Conservation (phyloP, 1,284 basidiomycete genomes). For the Ceratobasidium sp. region DNA sequence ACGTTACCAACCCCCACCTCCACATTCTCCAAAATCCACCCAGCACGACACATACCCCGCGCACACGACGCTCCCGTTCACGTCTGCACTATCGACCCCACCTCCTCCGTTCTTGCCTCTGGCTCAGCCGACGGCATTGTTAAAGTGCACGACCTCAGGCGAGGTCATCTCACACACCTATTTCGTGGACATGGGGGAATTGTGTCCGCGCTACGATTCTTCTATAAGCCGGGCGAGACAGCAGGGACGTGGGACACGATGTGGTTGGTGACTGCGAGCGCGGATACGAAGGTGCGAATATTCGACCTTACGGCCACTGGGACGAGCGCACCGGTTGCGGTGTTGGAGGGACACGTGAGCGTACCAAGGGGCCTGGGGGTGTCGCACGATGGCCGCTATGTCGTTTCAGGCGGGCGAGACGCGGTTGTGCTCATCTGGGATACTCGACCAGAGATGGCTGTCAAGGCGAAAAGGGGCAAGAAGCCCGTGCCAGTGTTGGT, state of each 20-base stretch:
- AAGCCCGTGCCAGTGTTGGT: constrained; percentile 67
- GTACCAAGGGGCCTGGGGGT: constrained; percentile 89
- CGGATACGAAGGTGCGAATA: constrained; percentile 88
- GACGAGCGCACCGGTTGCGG: constrained; percentile 70
- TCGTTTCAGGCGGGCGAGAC: constrained; percentile 90
- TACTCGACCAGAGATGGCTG: constrained; percentile 55
- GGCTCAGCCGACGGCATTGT: constrained; percentile 96
- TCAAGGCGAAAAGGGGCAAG: constrained; percentile 63
- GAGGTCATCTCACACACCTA: constrained; percentile 92
- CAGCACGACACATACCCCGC: constrained; percentile 75
- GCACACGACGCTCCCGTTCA: constrained; percentile 95
- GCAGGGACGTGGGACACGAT: constrained; percentile 48
- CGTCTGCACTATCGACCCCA: constrained; percentile 85
- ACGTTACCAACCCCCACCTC: constrained; percentile 50
- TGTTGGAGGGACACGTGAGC: constrained; percentile 91
- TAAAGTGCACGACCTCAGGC: constrained; percentile 93
- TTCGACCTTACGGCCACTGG: constrained; percentile 81
- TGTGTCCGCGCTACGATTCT: constrained; percentile 88
- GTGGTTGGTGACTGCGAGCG: constrained; percentile 82
- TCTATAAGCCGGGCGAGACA: constrained; percentile 61
- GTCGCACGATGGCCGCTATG: constrained; percentile 84
- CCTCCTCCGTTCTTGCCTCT: constrained; percentile 90
- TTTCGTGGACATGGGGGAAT: constrained; percentile 98
- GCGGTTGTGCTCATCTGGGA: constrained; percentile 93
- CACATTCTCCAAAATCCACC: constrained; percentile 63